Evolutionary conservation across 768 basidiomycete species (phyloP).

Genomic region (Agaricus subrufescens): DNA sequence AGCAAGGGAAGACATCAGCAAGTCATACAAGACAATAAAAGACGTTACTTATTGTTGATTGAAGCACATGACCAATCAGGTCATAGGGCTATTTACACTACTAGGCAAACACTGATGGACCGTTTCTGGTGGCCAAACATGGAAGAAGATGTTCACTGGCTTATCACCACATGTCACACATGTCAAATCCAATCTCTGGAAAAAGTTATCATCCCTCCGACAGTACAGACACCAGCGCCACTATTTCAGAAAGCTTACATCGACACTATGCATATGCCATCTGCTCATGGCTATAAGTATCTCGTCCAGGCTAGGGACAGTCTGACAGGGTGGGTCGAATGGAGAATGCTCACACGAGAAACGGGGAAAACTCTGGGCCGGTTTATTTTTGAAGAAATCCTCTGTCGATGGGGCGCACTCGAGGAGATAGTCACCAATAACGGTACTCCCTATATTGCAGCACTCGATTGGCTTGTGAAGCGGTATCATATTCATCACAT

Average conservation of each 20-base stretch:
- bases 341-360: constrained; percentile 20
- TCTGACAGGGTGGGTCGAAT: constrained; percentile 29
- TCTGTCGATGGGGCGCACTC: constrained; percentile 24
- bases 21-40: constrained; percentile 11
- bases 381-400: constrained; percentile 19
- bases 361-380: constrained; percentile 18
- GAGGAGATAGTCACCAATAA: constrained; percentile 36
- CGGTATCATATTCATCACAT: constrained; percentile 27
- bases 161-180: constrained; percentile 22
- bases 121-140: constrained; percentile 28
- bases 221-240: constrained; percentile 18
- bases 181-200: constrained; percentile 21
- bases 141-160: constrained; percentile 18
- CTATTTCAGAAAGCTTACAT: constrained; percentile 31
- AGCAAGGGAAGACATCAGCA: constrained; percentile 17
- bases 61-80: constrained; percentile 22
- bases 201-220: constrained; percentile 20
- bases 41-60: constrained; percentile 15
- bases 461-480: constrained; percentile 12
- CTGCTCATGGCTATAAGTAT: constrained; percentile 24
- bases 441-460: constrained; percentile 24
- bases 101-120: constrained; percentile 14
- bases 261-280: constrained; percentile 37
- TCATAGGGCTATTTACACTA: constrained; percentile 22
- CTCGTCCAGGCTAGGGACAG: constrained; percentile 32